These are phyloP conservation scores for Aspergillus eucalypticola DNA, from an alignment of 2,329 filamentous ascomycete species.

Conservation along the genomic window DNA sequence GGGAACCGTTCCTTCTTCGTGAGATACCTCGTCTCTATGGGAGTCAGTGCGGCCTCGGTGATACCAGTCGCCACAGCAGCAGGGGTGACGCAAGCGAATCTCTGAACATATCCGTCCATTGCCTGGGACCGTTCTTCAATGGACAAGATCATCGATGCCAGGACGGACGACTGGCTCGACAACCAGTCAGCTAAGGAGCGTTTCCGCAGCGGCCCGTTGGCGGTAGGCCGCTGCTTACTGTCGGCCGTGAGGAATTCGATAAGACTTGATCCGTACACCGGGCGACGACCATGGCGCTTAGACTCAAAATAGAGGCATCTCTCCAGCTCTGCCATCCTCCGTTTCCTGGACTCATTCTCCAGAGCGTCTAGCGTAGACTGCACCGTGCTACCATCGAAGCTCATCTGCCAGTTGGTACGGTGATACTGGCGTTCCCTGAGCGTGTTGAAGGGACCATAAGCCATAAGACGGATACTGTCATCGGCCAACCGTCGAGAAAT, in stretches of 20 bases:
- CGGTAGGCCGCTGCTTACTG: slow-evolving; percentile 59
- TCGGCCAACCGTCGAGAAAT: slow-evolving; percentile 56
- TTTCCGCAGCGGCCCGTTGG: slow-evolving; percentile 62
- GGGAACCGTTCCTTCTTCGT: slow-evolving; percentile 53
- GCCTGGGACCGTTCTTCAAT: slow-evolving; percentile 70
- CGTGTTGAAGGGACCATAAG: slow-evolving; percentile 68
- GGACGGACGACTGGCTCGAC: slow-evolving; percentile 62
- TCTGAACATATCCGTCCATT: slow-evolving; percentile 74
- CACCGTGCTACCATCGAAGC: slow-evolving; percentile 66
- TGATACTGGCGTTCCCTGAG: slow-evolving; percentile 70
- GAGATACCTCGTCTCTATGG: slow-evolving; percentile 55
- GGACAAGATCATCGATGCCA: slow-evolving; percentile 66
- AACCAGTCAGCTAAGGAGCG: slow-evolving; percentile 72
- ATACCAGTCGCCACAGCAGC: slow-evolving; percentile 81
- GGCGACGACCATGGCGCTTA: slow-evolving; percentile 74
- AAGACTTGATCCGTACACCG: slow-evolving; percentile 79
- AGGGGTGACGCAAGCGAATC: slow-evolving; percentile 91
- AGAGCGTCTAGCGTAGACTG: slow-evolving; percentile 70
- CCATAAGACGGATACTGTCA: slow-evolving; percentile 65
- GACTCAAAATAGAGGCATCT: slow-evolving; percentile 79
- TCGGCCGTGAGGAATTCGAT: slow-evolving; percentile 72
- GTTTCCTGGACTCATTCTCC: slow-evolving; percentile 69
- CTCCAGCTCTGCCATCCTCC: slow-evolving; percentile 74
- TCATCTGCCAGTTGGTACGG: slow-evolving; percentile 55
- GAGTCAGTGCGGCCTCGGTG: slow-evolving; percentile 66